Percentiles rank a stretch among this genome's conserved stretches.
phyloP scores from a whole-genome alignment of 257 asterid species.

The Apocynum venetum region DNA sequence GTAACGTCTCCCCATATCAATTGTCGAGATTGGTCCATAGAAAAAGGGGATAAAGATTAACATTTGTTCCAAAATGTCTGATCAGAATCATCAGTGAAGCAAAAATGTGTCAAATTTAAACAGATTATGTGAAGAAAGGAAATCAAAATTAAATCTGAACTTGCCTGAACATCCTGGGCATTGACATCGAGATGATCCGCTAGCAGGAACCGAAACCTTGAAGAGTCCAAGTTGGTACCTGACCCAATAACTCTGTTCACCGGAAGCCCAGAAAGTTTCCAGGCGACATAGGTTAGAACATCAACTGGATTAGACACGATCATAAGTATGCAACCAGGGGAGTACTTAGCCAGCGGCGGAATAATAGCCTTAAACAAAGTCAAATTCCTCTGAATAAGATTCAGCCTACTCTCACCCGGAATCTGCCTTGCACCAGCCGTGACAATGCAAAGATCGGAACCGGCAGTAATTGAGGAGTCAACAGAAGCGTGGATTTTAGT shows the following conservation, averaged over 20 bases:
- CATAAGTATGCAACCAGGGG: slow-evolving; percentile 54
- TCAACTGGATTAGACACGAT: slow-evolving; percentile 90
- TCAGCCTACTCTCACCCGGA: slow-evolving; percentile 71
- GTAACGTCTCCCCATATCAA: background rate
- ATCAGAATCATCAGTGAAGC: background rate
- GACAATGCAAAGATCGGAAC: slow-evolving; percentile 77
- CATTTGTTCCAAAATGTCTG: background rate
- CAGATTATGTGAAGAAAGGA: background rate
- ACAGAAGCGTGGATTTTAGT: slow-evolving; percentile 60
- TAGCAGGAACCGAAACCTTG: slow-evolving; percentile 69
- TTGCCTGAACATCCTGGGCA: slow-evolving; percentile 88
- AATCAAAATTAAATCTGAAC: slow-evolving; percentile 8
- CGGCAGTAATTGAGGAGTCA: slow-evolving; percentile 53
- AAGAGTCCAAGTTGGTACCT: slow-evolving; percentile 84
- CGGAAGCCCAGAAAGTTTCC: slow-evolving; percentile 78
- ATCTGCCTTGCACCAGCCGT: slow-evolving; percentile 90
- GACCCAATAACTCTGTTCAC: slow-evolving; percentile 78
- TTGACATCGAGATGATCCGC: slow-evolving; percentile 90
- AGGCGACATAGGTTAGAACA: slow-evolving; percentile 69
- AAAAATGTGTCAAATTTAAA: background rate
- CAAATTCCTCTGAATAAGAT: slow-evolving; percentile 63
- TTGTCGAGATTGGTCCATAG: background rate
- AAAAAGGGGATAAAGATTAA: background rate
- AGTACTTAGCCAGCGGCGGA: slow-evolving; percentile 66
- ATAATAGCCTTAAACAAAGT: slow-evolving; percentile 46